Percentiles rank a stretch among this genome's conserved stretches.
These are phyloP conservation scores for Laguncularia racemosa DNA, from an alignment of 345 rosid species.

Conservation along the genomic window DNA sequence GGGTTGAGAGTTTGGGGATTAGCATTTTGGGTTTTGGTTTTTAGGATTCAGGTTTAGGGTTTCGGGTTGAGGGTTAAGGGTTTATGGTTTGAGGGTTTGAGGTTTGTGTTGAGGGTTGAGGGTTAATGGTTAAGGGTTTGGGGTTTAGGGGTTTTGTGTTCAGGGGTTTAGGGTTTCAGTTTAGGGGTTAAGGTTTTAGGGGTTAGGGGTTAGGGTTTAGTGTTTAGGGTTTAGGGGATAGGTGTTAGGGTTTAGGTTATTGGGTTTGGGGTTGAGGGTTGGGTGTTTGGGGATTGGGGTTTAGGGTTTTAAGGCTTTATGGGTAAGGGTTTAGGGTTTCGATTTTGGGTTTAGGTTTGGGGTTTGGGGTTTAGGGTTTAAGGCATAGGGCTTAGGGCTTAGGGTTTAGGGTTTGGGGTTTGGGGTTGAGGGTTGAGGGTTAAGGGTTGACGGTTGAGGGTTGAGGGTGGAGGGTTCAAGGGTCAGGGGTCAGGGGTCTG, in stretches of 20 bases:
- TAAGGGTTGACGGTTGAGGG: too few relatives aligned
- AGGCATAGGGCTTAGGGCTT: constrained; percentile 2
- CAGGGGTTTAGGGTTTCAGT: background rate
- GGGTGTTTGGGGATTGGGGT: background rate
- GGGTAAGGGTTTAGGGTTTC: too few relatives aligned
- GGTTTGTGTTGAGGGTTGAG: constrained; percentile 4
- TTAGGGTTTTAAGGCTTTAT: background rate
- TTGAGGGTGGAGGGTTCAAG: background rate
- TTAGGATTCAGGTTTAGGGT: background rate
- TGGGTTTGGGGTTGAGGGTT: background rate
- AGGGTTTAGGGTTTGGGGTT: background rate
- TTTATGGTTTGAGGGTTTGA: background rate
- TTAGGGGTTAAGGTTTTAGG: background rate
- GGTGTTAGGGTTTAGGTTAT: background rate
- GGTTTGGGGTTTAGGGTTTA: constrained; percentile 2
- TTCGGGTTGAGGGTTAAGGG: background rate
- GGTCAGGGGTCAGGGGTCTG: background rate
- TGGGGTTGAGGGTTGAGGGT: constrained; percentile 1
- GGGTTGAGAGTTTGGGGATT: too few relatives aligned
- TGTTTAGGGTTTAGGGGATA: constrained; percentile 1
- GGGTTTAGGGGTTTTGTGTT: background rate
- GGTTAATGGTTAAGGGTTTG: background rate
- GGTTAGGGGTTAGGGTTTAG: constrained; percentile 3
- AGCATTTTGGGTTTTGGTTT: background rate
- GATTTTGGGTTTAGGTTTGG: background rate